Evolutionary conservation across 352 stramenopile species (phyloP).

Genomic region (Pythium utonaiense): DNA sequence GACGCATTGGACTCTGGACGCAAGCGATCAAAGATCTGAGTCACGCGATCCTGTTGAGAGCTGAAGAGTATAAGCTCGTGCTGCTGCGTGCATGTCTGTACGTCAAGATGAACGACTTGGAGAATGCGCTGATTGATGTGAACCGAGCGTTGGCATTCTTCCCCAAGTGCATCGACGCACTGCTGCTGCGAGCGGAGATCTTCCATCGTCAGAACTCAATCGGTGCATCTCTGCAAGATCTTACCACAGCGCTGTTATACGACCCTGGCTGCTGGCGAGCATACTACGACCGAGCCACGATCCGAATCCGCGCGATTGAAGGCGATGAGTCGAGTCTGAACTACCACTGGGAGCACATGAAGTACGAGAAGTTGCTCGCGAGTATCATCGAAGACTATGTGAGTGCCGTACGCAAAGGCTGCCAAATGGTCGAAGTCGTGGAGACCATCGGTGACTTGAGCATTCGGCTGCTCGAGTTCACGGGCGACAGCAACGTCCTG

Average conservation of each 20-base stretch:
- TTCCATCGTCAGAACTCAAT: conserved; percentile 46
- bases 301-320: conserved; percentile 64
- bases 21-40: conserved; percentile 70
- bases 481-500: conserved; percentile 51
- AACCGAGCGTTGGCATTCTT: conserved; percentile 57
- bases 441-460: conserved; percentile 72
- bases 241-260: conserved; percentile 50
- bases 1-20: conserved; percentile 64
- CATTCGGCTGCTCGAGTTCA: conserved; percentile 63
- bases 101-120: conserved; percentile 48
- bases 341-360: conserved; percentile 70
- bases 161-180: conserved; percentile 59
- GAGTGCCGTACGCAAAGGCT: conserved; percentile 65
- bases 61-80: conserved; percentile 53
- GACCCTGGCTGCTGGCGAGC: conserved; percentile 73
- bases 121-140: conserved; percentile 52
- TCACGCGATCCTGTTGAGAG: conserved; percentile 40
- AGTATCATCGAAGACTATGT: conserved; percentile 76
- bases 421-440: conserved; percentile 65
- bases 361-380: conserved; percentile 55
- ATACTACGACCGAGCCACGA: conserved; percentile 73
- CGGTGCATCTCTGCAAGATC: conserved; percentile 52
- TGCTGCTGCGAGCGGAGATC: conserved; percentile 66
- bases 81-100: conserved; percentile 56
- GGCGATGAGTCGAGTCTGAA: conserved; percentile 53